Evolutionary conservation across 2,329 filamentous ascomycete genomes (phyloP).

Genomic region (Ilyonectria destructans): DNA sequence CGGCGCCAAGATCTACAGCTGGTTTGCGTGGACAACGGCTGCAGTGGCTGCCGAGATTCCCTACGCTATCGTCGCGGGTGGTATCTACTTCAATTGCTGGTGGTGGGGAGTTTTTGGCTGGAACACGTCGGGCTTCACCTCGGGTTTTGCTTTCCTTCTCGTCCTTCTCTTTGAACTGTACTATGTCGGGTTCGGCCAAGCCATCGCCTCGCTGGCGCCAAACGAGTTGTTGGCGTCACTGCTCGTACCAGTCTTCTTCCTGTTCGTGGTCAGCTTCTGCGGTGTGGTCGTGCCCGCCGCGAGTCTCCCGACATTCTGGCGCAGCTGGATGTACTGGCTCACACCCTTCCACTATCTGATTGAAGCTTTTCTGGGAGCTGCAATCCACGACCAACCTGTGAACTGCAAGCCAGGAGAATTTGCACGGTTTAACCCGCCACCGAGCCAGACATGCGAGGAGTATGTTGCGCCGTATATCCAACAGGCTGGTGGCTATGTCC

Average conservation of each 20-base stretch:
- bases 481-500: conserved; percentile 74
- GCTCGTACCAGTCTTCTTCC: conserved; percentile 79
- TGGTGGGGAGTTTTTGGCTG: conserved; percentile 68
- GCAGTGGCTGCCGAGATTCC: conserved; percentile 80
- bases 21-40: conserved; percentile 79
- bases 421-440: conserved; percentile 73
- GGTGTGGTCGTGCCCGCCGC: conserved; percentile 77
- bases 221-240: conserved; percentile 78
- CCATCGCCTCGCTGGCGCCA: conserved; percentile 77
- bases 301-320: conserved; percentile 76
- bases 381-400: conserved; percentile 70
- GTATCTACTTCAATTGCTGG: conserved; percentile 68
- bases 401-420: conserved; percentile 71
- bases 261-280: conserved; percentile 80
- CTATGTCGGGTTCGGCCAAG: conserved; percentile 77
- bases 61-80: conserved; percentile 77
- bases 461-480: conserved; percentile 71
- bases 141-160: conserved; percentile 75
- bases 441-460: conserved; percentile 71
- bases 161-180: conserved; percentile 78
- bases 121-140: conserved; percentile 67
- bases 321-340: conserved; percentile 76
- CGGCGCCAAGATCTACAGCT: conserved; percentile 86
- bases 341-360: conserved; percentile 80
- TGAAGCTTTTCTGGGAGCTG: conserved; percentile 72